phyloP scores from a whole-genome alignment of 768 basidiomycete species.

The Naganishia onofrii region DNA sequence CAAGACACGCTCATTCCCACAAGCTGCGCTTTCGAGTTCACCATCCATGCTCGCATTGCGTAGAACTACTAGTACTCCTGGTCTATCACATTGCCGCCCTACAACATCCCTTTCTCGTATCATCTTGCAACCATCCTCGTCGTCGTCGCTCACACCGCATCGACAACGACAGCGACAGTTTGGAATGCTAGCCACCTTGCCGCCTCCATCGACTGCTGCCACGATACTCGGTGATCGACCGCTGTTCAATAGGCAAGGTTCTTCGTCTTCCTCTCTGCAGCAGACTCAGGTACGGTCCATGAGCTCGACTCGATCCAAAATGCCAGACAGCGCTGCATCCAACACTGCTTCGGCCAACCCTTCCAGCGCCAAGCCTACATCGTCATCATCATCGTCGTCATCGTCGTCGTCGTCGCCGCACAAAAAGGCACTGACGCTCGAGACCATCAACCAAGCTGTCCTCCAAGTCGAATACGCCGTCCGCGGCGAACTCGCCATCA shows the following conservation, averaged over 20 bases:
- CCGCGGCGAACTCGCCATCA: slow-evolving; percentile 92
- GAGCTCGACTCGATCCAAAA: slow-evolving; percentile 15
- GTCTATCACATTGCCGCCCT: slow-evolving; percentile 1
- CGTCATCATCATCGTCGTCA: not conserved
- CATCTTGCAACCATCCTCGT: not conserved
- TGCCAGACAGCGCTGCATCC: slow-evolving; percentile 15
- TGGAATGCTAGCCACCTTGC: slow-evolving; percentile 5
- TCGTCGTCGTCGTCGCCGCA: not conserved
- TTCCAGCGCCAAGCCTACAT: slow-evolving; percentile 4
- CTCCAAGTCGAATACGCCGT: slow-evolving; percentile 93
- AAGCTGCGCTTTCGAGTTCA: slow-evolving; percentile 11
- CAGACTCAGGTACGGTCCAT: slow-evolving; percentile 20
- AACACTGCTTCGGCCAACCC: slow-evolving; percentile 17
- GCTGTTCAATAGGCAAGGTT: not conserved
- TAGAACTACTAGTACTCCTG: no score
- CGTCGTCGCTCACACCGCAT: not conserved
- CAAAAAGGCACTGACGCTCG: slow-evolving; percentile 58
- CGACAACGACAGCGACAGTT: not conserved
- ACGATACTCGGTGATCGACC: not conserved
- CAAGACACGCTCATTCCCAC: not conserved
- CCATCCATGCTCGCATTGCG: slow-evolving; percentile 8
- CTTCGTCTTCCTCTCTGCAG: not conserved
- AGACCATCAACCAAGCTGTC: slow-evolving; percentile 77
- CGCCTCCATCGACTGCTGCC: not conserved
- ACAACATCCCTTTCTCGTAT: not conserved